Conservation (phyloP, 2,329 filamentous ascomycete species). For the Rosellinia necatrix region DNA sequence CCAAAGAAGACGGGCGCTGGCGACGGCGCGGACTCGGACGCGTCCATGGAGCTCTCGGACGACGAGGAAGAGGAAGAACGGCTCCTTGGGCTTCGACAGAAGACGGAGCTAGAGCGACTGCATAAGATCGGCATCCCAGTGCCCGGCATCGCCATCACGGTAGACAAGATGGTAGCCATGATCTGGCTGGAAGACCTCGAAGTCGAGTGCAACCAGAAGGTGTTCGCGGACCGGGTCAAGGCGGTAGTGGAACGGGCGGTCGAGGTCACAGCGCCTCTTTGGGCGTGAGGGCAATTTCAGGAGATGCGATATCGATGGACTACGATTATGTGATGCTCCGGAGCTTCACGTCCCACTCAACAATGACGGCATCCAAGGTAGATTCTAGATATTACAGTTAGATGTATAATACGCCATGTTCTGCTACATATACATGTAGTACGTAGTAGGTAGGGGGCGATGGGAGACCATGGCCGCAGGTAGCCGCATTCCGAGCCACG, state of each 20-base stretch:
- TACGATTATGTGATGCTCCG: background rate
- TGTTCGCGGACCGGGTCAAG: constrained; percentile 81
- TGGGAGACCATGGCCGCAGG: no score
- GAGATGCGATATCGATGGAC: constrained; percentile 9
- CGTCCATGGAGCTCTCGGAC: constrained; percentile 44
- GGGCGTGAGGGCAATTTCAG: constrained; percentile 47
- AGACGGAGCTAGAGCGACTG: constrained; percentile 74
- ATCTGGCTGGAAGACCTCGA: constrained; percentile 93
- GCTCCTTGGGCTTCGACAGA: constrained; percentile 58
- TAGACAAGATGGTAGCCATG: constrained; percentile 84
- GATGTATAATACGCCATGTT: no score
- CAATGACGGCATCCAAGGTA: no score
- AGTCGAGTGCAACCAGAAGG: constrained; percentile 80
- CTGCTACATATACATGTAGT: no score
- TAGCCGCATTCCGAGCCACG: no score
- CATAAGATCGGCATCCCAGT: constrained; percentile 87
- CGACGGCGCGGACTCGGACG: constrained; percentile 43
- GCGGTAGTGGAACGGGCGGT: constrained; percentile 89
- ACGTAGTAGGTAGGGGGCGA: no score
- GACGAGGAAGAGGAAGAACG: constrained; percentile 49
- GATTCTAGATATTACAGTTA: no score
- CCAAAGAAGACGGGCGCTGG: constrained; percentile 38
- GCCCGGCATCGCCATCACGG: constrained; percentile 82
- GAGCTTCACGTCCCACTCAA: background rate
- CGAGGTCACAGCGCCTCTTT: constrained; percentile 81